phyloP scores from a whole-genome alignment of 2,329 filamentous ascomycete species.

The Polychaeton citri region DNA sequence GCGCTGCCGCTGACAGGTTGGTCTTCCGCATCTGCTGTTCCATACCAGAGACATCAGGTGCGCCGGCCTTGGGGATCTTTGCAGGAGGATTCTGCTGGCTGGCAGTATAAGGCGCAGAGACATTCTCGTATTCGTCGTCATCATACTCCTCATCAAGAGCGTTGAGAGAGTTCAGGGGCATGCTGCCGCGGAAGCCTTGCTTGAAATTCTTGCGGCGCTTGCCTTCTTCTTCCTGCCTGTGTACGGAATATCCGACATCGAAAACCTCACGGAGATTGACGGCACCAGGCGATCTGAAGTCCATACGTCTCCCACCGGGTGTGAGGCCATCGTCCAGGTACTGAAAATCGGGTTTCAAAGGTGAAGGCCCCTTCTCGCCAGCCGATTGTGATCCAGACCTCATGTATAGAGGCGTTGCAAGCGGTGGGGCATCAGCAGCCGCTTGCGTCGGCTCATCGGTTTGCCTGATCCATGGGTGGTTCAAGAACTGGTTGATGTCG shows the following conservation, averaged over 20 bases:
- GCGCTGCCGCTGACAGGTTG: slow-evolving; percentile 54
- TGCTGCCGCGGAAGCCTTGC: slow-evolving; percentile 51
- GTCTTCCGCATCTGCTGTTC: slow-evolving; percentile 81
- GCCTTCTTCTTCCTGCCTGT: slow-evolving; percentile 88
- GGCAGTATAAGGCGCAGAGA: slow-evolving; percentile 37
- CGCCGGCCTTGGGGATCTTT: slow-evolving; percentile 52
- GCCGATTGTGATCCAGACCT: slow-evolving; percentile 39
- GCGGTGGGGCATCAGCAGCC: slow-evolving; percentile 54
- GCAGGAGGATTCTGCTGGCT: slow-evolving; percentile 37
- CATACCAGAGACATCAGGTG: slow-evolving; percentile 53
- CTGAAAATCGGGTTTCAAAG: slow-evolving; percentile 37
- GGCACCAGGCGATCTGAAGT: slow-evolving; percentile 90
- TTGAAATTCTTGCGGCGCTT: slow-evolving; percentile 78
- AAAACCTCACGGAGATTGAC: slow-evolving; percentile 96
- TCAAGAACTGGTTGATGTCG: slow-evolving; percentile 81
- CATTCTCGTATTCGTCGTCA: slow-evolving; percentile 50
- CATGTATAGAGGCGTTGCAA: slow-evolving; percentile 50
- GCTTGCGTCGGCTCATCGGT: slow-evolving; percentile 55
- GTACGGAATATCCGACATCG: slow-evolving; percentile 94
- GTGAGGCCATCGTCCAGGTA: slow-evolving; percentile 39
- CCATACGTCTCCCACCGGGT: slow-evolving; percentile 52
- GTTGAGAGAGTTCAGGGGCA: slow-evolving; percentile 52
- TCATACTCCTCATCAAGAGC: slow-evolving; percentile 51
- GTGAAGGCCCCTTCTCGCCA: slow-evolving; percentile 16
- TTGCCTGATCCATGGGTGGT: slow-evolving; percentile 83